Base-by-base conservation (phyloP, 1,284 basidiomycete genomes). In the Jaminaea rosea region DNA sequence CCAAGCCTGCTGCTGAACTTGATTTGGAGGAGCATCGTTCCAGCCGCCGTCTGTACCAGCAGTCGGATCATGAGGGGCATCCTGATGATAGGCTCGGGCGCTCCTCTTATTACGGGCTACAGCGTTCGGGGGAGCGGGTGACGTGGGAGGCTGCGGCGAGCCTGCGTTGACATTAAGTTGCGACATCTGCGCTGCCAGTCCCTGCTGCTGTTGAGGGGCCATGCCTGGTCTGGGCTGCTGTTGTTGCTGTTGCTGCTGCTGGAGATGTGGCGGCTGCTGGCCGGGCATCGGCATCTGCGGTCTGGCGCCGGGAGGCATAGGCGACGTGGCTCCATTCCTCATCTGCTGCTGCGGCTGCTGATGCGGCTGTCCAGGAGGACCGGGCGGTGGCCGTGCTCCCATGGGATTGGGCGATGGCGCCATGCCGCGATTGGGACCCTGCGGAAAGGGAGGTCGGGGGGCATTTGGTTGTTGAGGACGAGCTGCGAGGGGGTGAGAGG, bases 51-150 rank as follows among this genome's bases (percentile, higher is more conserved):
- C 49, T 19, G 24, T 51, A 11, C 28, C 41, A 10, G 44, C 65
- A 2, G 41, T 26, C 26, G 44, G 50, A 15, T 62, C 56, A 11
- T 51, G 24, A 2, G 47, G 46, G 4, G 60, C 51, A 21, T 73
- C 67, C 19, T 67, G 65, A 48, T 75, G 73, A 37, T 74, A 75
- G 27, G 71, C 72, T 17, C 73, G 63, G 8, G 72, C 71, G 29
- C 65, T 63, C 11, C 73, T 52, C 56, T 73, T 75, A 8, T 65
- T 62, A 26, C 56, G 59, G 0, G 67, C 61, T 1, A 65, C 62
- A 6, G 62, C 68, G 13, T 28, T 5, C 13, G n/a, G 26, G 6
- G 39, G 44, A 11, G 46, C 46, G 19, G 58, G 47, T 23, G 52
- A 44, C 8, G 59, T 52, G 11, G 47, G 50, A 21, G 56, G 61